Conservation (phyloP, 768 basidiomycete species). For the Mycena pura region DNA sequence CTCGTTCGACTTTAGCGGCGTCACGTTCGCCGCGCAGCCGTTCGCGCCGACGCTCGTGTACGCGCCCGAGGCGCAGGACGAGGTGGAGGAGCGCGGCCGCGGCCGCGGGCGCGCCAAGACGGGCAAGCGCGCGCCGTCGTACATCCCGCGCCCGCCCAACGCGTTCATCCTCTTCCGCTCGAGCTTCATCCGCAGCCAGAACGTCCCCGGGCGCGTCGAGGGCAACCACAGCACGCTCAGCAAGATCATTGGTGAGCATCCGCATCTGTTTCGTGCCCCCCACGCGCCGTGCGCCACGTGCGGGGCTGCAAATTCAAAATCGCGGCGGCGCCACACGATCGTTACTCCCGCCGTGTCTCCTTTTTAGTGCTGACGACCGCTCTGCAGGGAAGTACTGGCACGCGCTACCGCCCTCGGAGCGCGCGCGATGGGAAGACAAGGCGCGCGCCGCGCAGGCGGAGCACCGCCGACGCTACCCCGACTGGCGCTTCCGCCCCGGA, state of each 20-base stretch:
- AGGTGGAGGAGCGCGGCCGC: no score
- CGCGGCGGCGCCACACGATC: neutral
- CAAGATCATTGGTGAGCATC: conserved; percentile 79
- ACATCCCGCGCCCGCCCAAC: conserved; percentile 85
- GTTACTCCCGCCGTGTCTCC: neutral
- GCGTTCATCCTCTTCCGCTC: conserved; percentile 88
- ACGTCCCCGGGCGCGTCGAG: conserved; percentile 78
- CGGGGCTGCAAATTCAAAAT: neutral
- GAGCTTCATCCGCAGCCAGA: conserved; percentile 75
- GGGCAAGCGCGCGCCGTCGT: conserved; percentile 30
- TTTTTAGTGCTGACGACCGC: neutral
- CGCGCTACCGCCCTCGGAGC: conserved; percentile 68
- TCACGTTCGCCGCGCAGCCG: neutral
- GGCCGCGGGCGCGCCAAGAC: neutral
- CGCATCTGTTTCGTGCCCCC: neutral
- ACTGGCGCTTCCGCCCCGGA: conserved; percentile 82
- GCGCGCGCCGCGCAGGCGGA: conserved; percentile 74
- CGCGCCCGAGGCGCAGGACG: neutral
- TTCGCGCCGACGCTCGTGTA: neutral
- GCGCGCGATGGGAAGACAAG: conserved; percentile 79
- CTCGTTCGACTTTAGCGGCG: conserved; percentile 19
- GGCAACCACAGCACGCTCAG: conserved; percentile 81
- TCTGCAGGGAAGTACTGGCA: conserved; percentile 75
- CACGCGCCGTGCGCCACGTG: neutral
- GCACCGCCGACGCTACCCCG: conserved; percentile 76